Evolutionary conservation across 306 rosid species (phyloP), one percentile per base, ranked within the genome.

Genomic region (Lupinus albus): DNA sequence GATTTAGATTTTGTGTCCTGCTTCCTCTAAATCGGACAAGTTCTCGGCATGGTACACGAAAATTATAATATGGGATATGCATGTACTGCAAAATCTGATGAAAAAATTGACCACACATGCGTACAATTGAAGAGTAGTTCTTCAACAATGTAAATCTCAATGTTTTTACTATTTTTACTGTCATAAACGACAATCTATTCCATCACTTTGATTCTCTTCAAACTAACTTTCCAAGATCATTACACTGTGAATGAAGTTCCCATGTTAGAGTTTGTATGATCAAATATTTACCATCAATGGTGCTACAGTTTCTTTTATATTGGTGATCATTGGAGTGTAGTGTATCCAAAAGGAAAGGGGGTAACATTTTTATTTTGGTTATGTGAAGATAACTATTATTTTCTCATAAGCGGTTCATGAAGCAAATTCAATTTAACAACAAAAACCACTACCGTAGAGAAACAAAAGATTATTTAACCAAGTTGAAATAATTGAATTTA

Each of bases 81-180:
- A 54, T 76, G 63, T 63, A 76, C 50, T 54, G 55, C 53, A 54
- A 76, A 76, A 63, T 64, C 30, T 70, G 67, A 64, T 47, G 58
- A 38, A 51, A 63, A 60, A 56, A 63, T 64, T 73, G 71, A 67
- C 75, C 67, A n/a, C 67, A 78, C 82, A 73, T 61, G 75, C 78
- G 75, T 78, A 53, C 68, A 73, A 44, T 73, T 73, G 61, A 78
- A 78, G 79, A 9, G 17, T 60, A 9, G 17, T 60, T 59, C 51
- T 59, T 53, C 41, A 35, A 33, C 61, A 30, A 38, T 8, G n/a
- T 51, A 76, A 53, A 53, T 60, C 15, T 12, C n/a, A n/a, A n/a
- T 50, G 21, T 58, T 66, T 53, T 25, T 8, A 15, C 71, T 66
- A 69, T 18, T 69, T 76, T 76, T 46, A 44, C 72, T 70, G 41